Base-by-base conservation (phyloP, 2,329 filamentous ascomycete genomes). In the Fusarium irregulare region DNA sequence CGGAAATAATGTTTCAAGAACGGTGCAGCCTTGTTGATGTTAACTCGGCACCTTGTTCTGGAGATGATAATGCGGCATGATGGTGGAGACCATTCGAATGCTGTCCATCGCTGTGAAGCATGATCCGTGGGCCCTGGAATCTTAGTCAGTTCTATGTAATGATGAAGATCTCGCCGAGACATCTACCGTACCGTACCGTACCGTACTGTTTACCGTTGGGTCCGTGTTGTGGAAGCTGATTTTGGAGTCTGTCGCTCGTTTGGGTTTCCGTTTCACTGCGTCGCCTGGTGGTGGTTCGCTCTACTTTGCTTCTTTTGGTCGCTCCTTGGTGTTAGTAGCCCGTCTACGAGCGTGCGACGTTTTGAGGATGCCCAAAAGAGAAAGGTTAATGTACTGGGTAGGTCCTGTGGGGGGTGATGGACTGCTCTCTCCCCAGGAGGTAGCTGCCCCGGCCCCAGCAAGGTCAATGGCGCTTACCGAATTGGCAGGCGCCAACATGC, bases 61-160 rank as follows among this genome's bases (percentile, higher is more conserved):
- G 49, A 34, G 30, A 30, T 41, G 53, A 49, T 55, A 27, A 50
- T 46, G 32, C 13, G 34, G 34, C 13, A 25, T 32, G 28, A 40
- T 45, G 44, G 50, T 70, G 53, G 62, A 67, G 61, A 62, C 13
- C 23, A 37, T 48, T 56, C n/a, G 28, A n/a, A 32, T 23, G 21
- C 10, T 47, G 56, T 44, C 28, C 28, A 28, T 28, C 57, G 41
- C 54, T 69, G 48, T 34, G 56, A 62, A 62, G 53, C 50, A 58
- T 70, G 34, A 56, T 62, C 48, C 66, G 51, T 50, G 49, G 53
- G 32, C 71, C 64, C 51, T 68, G 64, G 46, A 30, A 27, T 53
- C 61, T 66, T 61, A 71, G 70, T 71, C 70, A 63, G 57, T 66
- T 55, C 42, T 48, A 40, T 44, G 56, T 60, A 62, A 70, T 68